Base-by-base conservation (phyloP, 2,329 filamentous ascomycete species). In the Botryotinia convoluta region DNA sequence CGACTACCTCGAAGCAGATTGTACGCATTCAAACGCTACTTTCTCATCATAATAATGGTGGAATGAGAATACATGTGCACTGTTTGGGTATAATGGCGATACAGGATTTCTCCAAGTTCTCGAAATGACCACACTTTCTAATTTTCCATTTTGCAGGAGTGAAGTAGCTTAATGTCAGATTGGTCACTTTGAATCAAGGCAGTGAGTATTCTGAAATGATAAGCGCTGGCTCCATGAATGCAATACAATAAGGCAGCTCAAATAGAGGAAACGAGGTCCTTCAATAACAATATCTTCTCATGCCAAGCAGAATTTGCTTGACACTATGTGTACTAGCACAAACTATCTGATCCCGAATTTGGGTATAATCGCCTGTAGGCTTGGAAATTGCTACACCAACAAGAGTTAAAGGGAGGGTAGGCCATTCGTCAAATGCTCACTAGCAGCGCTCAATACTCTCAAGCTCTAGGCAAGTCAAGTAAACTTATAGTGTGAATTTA, bases 391-490 rank as follows among this genome's bases (percentile, higher is more conserved):
- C 26, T 5, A 7, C 7, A n/a, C 10, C 5, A n/a, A 16, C 26
- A 54, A n/a, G 12, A 54, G 12, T 54, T n/a, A n/a, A n/a, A n/a
- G n/a, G n/a, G n/a, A n/a, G n/a, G 5, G 0, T 14, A 0, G 5
- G 26, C 5, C 48, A 51, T 51, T 2, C 48, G 3, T n/a, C 26
- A 51, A 51, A 51, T 51, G 10, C 5, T 51, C 0, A 10, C 22
- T 3, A 51, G 48, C 10, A 51, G 26, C 48, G 2, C 22, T n/a
- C 26, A 51, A 51, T 14, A n/a, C 10, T 51, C 45, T 48, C 45
- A 51, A 51, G 22, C 1, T 26, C 45, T 3, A 51, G 9, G 45
- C 22, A 51, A 26, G 4, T 22, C 10, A 5, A 51, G 45, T 12
- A 26, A 22, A 22, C 22, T 26, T 14, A 51, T 26, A 51, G 22